A percentile compares a stretch with the other conserved stretches of the same genome.
Evolutionary conservation across 805 yeast genomes (phyloP).

Genomic region (Teunomyces tritomae): DNA sequence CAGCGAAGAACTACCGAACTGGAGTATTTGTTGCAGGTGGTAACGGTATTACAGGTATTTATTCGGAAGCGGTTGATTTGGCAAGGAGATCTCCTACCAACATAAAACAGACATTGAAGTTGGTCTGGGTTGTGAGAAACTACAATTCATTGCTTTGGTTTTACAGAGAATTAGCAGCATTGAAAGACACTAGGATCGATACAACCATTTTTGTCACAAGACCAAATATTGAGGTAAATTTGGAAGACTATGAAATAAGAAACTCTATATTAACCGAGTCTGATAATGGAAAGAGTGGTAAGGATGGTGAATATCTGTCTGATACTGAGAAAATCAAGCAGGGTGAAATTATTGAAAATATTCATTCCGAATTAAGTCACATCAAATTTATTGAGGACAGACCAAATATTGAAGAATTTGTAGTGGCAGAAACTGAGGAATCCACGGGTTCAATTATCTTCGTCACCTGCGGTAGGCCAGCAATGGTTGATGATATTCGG

Average conservation of each 20-base stretch:
- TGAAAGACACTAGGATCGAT: conserved; percentile 22
- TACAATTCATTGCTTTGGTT: conserved; percentile 24
- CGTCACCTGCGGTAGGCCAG: conserved; percentile 30
- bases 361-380: conserved; percentile 12
- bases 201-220: conserved; percentile 39
- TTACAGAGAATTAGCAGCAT: conserved; percentile 18
- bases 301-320: conserved; percentile 17
- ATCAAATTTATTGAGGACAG: conserved; percentile 38
- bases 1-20: conserved; percentile 45
- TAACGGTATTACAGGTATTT: conserved; percentile 63
- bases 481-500: conserved; percentile 30
- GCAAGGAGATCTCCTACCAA: conserved; percentile 15
- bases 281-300: conserved; percentile 9
- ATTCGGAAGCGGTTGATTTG: conserved; percentile 27
- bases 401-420: conserved; percentile 8
- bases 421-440: conserved; percentile 4
- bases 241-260: background rate
- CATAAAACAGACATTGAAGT: conserved; percentile 6
- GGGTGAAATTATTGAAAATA: background rate
- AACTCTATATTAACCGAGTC: background rate
- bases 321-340: background rate
- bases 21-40: conserved; percentile 69
- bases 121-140: conserved; percentile 27
- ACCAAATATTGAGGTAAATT: conserved; percentile 10
- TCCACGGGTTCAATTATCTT: conserved; percentile 16